Conservation (phyloP, 108 stramenopile species). For the Stephanodiscus triporus region DNA sequence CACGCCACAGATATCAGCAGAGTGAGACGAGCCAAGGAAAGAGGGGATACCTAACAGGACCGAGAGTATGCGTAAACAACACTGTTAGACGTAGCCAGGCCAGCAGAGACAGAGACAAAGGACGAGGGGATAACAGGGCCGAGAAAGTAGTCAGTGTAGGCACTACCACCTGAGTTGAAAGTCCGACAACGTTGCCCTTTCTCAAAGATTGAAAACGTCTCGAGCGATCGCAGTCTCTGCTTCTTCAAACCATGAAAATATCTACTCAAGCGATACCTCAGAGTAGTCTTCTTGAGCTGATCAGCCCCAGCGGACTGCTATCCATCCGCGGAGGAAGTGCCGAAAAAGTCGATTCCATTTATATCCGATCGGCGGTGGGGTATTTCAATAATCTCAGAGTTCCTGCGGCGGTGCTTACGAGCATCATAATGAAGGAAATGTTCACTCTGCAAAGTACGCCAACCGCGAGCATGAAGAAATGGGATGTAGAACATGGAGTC, state of each 20-base stretch:
- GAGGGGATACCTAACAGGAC: too few relatives aligned
- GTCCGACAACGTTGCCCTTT: not conserved
- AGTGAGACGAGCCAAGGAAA: too few relatives aligned
- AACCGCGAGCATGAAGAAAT: slow-evolving; percentile 29
- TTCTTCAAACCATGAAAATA: not conserved
- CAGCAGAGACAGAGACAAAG: not conserved
- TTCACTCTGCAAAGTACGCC: slow-evolving; percentile 40
- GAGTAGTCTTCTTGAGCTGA: not conserved
- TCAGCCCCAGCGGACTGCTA: slow-evolving; percentile 12
- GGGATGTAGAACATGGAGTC: slow-evolving; percentile 42
- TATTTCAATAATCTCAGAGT: slow-evolving; percentile 47
- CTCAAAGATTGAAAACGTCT: not conserved
- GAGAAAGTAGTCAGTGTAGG: not conserved
- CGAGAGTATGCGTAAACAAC: too few relatives aligned
- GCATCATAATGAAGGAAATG: slow-evolving; percentile 50
- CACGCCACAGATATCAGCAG: too few relatives aligned
- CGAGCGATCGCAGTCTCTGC: not conserved
- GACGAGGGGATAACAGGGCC: not conserved
- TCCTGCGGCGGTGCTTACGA: slow-evolving; percentile 40
- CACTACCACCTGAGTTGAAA: not conserved
- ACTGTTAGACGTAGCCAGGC: too few relatives aligned
- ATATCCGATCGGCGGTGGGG: slow-evolving; percentile 30
- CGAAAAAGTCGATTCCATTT: slow-evolving; percentile 27
- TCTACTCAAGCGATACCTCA: not conserved
- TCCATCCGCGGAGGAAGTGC: slow-evolving; percentile 35